phyloP scores from a whole-genome alignment of 352 stramenopile species.

The Globisporangium echinulatum region DNA sequence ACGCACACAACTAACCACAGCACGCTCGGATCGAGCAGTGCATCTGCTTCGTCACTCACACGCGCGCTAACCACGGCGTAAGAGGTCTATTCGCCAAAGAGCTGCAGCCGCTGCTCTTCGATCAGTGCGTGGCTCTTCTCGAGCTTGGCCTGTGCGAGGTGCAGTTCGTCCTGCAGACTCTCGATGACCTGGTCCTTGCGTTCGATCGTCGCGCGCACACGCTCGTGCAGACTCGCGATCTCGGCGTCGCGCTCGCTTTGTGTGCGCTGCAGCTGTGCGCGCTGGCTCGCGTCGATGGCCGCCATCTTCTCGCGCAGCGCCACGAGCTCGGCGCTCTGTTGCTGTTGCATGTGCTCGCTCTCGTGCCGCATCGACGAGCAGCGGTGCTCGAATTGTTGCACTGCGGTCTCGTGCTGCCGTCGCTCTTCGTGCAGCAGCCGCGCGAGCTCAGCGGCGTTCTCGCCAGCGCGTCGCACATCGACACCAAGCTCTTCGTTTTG shows the following conservation, averaged over 20 bases:
- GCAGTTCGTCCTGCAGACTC: slow-evolving; percentile 59
- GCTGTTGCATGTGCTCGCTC: slow-evolving; percentile 28
- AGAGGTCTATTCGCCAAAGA: slow-evolving; percentile 38
- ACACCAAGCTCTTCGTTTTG: slow-evolving; percentile 41
- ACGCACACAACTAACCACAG: no score
- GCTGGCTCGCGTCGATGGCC: slow-evolving; percentile 28
- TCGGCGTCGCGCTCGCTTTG: slow-evolving; percentile 51
- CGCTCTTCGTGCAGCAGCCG: slow-evolving; percentile 57
- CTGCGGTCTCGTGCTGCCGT: slow-evolving; percentile 30
- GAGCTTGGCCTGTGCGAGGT: slow-evolving; percentile 67
- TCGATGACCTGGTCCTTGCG: slow-evolving; percentile 64
- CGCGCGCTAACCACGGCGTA: no score
- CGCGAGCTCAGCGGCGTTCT: slow-evolving; percentile 49
- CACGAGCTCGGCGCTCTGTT: slow-evolving; percentile 35
- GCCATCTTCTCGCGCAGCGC: slow-evolving; percentile 41
- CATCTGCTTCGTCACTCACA: no score
- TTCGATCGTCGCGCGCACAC: slow-evolving; percentile 56
- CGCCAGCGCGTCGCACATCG: slow-evolving; percentile 33
- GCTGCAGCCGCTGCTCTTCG: slow-evolving; percentile 61
- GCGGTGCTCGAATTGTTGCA: slow-evolving; percentile 41
- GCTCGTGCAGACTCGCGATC: slow-evolving; percentile 58
- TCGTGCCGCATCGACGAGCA: slow-evolving; percentile 34
- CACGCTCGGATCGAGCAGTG: no score
- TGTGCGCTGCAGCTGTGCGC: slow-evolving; percentile 33
- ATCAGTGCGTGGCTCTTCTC: slow-evolving; percentile 72